Evolutionary conservation across 441 rosid genomes (phyloP), one percentile per base, ranked within the genome.

Genomic region (Populus hybrid): DNA sequence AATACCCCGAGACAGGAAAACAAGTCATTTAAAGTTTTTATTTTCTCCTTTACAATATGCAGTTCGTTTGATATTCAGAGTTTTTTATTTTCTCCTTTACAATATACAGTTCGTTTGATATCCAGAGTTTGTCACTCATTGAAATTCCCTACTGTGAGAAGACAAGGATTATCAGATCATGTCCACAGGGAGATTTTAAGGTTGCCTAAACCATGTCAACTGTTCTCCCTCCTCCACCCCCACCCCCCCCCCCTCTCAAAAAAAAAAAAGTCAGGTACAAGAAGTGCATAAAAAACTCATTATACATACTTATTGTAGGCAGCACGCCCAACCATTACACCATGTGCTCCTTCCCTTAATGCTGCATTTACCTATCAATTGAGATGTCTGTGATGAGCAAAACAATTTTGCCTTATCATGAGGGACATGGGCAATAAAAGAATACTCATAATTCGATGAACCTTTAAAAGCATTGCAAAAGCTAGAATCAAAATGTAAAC

Each of bases 291-390:
- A 21, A 21, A 61, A 61, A 20, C n/a, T 8, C 14, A 73, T 73
- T 81, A 59, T 56, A 83, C 94, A 56, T 89, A 96, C 99, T 92
- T 84, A 75, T 92, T 80, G 75, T 84, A 96, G 78, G 94, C 99
- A 77, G 99, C 97, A 79, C 97, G 98, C 28, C 99, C 99, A 82
- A 94, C 83, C 99, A 96, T 96, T 72, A 92, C 98, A 28, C 93
- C 94, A 72, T 96, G 98, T 72, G 99, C 98, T 85, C 98, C 99
- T 85, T 89, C 90, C 64, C 73, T 84, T 64, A 90, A 74, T 68
- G 97, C 99, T 2, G 91, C 91, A 81, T 88, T 94, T 71, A 84
- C 97, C 98, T 96, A 79, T 33, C 83, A 65, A 50, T 78, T 68
- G n/a, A 87, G 78, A 77, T 75, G 75, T 68, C 69, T 56, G n/a